phyloP scores from a whole-genome alignment of 352 stramenopile genomes.

The Pythium phragmitis region DNA sequence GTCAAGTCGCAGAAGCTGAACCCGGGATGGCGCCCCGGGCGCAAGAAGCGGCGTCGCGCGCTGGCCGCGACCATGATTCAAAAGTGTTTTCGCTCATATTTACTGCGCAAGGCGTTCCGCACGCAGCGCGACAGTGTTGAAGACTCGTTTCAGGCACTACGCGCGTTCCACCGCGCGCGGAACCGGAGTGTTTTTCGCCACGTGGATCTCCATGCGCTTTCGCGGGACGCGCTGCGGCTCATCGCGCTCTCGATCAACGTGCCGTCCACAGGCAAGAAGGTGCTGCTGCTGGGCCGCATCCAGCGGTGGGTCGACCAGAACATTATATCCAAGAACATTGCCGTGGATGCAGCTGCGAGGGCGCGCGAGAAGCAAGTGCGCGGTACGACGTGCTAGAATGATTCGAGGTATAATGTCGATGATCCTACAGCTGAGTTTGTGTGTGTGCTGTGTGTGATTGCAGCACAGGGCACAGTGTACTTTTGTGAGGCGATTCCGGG shows the following conservation, averaged over 20 bases:
- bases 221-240: slow-evolving; percentile 59
- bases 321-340: slow-evolving; percentile 54
- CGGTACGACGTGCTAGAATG: slow-evolving; percentile 27
- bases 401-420: not conserved
- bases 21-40: slow-evolving; percentile 46
- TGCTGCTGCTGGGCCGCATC: slow-evolving; percentile 66
- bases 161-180: slow-evolving; percentile 49
- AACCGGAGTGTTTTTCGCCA: slow-evolving; percentile 52
- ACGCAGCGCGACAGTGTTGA: slow-evolving; percentile 37
- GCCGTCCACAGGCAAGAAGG: slow-evolving; percentile 75
- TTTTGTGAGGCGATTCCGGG: slow-evolving; percentile 51
- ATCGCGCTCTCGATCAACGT: slow-evolving; percentile 65
- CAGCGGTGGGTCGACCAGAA: slow-evolving; percentile 78
- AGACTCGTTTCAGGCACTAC: slow-evolving; percentile 52
- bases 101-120: slow-evolving; percentile 60
- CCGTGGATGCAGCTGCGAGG: slow-evolving; percentile 48
- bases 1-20: slow-evolving; percentile 54
- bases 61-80: slow-evolving; percentile 74
- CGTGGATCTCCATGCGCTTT: slow-evolving; percentile 59
- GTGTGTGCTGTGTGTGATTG: not conserved
- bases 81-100: slow-evolving; percentile 54
- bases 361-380: slow-evolving; percentile 55
- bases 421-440: not conserved
- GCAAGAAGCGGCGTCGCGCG: slow-evolving; percentile 39
- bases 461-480: slow-evolving; percentile 67